These are phyloP conservation scores for Cladorrhinum sp. DNA, from an alignment of 2,329 filamentous ascomycete species.

Conservation along the genomic window DNA sequence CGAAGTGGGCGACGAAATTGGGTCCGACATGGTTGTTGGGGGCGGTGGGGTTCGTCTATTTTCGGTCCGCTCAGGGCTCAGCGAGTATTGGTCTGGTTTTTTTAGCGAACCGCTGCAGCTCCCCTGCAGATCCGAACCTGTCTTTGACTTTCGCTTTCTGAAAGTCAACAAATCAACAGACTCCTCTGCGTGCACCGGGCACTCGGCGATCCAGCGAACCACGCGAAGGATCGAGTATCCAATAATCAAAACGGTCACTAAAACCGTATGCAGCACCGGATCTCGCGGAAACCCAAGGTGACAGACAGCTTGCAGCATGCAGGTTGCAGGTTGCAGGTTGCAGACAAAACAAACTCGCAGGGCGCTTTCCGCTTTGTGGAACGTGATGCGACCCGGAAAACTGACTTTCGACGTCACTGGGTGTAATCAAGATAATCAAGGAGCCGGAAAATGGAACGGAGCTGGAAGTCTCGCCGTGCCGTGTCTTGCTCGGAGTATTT, in stretches of 20 bases:
- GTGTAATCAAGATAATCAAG: background rate
- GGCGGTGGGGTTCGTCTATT: constrained; percentile 8
- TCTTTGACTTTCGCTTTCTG: background rate
- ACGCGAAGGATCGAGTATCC: background rate
- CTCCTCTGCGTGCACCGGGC: background rate
- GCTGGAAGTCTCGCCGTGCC: background rate
- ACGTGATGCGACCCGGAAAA: background rate
- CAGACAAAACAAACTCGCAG: background rate
- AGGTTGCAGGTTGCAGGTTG: background rate
- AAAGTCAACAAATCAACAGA: background rate
- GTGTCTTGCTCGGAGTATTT: background rate
- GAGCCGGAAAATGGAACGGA: background rate
- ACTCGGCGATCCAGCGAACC: constrained; percentile 1
- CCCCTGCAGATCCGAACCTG: background rate
- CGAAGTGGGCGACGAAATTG: constrained; percentile 45
- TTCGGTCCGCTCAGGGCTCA: constrained; percentile 6
- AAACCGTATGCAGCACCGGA: background rate
- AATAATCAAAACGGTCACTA: background rate
- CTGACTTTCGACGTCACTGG: constrained; percentile 10
- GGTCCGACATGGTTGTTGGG: constrained; percentile 27
- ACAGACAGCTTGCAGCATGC: background rate
- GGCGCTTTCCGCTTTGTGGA: background rate
- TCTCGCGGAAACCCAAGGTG: constrained; percentile 9
- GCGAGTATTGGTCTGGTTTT: constrained; percentile 3
- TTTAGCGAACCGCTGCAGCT: constrained; percentile 4